phyloP scores from a whole-genome alignment of 805 yeast genomes.

The Nakazawaea wyomingensis region DNA sequence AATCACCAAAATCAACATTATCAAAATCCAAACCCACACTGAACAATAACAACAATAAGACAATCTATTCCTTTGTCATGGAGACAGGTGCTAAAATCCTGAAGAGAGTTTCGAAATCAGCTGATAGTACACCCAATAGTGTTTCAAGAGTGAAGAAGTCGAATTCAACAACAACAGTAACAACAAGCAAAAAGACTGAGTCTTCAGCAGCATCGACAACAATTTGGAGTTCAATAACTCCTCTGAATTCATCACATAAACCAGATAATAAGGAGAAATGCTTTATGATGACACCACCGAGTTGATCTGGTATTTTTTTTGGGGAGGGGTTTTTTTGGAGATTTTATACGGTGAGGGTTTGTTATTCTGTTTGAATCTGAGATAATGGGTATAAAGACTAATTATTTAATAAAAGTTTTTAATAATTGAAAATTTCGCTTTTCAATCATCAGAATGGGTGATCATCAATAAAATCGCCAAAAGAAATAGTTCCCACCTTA shows the following conservation, averaged over 20 bases:
- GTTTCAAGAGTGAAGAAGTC: no score
- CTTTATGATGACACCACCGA: conserved; percentile 1
- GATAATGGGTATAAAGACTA: no score
- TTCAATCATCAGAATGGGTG: no score
- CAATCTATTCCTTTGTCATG: neutral
- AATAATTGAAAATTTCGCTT: no score
- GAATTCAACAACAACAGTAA: neutral
- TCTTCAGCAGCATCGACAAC: neutral
- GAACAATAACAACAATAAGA: no score
- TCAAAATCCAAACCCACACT: no score
- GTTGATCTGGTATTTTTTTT: neutral
- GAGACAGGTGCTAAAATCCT: neutral
- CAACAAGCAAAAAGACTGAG: neutral
- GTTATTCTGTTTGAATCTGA: no score
- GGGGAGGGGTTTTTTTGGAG: no score
- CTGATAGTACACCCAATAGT: neutral
- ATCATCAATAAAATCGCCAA: no score
- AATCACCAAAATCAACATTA: no score
- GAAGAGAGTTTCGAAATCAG: neutral
- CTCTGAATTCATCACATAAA: neutral
- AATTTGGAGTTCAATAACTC: neutral
- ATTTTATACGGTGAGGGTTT: no score
- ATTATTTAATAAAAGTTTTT: neutral
- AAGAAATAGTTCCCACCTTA: no score
- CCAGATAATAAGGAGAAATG: neutral